These are phyloP conservation scores for Knufia fluminis DNA, from an alignment of 2,329 filamentous ascomycete genomes.

Conservation along the genomic window DNA sequence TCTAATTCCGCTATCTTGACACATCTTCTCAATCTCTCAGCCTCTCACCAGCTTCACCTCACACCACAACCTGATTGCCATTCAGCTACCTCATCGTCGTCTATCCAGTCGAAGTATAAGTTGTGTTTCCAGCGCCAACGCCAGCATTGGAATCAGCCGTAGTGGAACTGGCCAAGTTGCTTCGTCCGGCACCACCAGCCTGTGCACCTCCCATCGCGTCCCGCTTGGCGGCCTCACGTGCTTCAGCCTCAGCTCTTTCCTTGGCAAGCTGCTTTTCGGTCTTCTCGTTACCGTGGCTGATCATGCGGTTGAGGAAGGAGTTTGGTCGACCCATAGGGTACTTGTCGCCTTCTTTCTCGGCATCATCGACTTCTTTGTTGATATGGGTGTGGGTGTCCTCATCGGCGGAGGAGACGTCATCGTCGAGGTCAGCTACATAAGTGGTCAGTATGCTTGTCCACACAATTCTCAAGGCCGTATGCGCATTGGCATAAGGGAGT, in stretches of 20 bases:
- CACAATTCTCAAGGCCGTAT: not conserved
- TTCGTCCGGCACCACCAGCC: not conserved
- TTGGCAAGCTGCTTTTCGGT: slow-evolving; percentile 11
- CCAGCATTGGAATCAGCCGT: too few species aligned
- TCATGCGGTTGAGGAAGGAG: slow-evolving; percentile 21
- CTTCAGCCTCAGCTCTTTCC: not conserved
- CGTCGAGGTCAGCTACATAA: slow-evolving; percentile 19
- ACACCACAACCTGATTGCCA: too few species aligned
- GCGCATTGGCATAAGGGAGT: not conserved
- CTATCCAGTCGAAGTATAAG: too few species aligned
- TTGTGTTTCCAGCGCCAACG: too few species aligned
- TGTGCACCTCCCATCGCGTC: not conserved
- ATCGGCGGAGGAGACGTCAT: slow-evolving; percentile 18
- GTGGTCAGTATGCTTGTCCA: not conserved
- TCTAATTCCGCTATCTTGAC: too few species aligned
- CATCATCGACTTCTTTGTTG: slow-evolving; percentile 19
- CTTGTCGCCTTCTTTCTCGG: slow-evolving; percentile 17
- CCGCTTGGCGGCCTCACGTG: not conserved
- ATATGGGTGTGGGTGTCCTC: slow-evolving; percentile 19
- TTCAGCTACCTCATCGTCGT: too few species aligned
- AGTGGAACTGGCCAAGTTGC: too few species aligned
- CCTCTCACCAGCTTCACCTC: too few species aligned
- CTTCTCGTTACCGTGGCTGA: slow-evolving; percentile 22
- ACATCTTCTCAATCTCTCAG: too few species aligned
- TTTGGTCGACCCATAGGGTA: slow-evolving; percentile 19